Evolutionary conservation across 1,139 yeast species (phyloP).

Genomic region (Debaryomycetaceae sp.): DNA sequence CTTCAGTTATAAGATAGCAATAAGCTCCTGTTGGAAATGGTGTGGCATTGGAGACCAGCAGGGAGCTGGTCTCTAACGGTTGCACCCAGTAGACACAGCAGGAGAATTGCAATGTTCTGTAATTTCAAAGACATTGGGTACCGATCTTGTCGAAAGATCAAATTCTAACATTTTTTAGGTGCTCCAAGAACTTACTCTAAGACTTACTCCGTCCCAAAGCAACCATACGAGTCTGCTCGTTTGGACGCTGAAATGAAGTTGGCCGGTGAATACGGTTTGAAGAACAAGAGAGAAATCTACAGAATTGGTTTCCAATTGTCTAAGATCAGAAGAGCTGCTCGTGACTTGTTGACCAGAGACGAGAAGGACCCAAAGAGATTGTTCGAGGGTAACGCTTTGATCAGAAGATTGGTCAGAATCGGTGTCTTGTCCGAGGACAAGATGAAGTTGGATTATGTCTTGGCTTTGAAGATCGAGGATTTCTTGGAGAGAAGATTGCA

Average conservation of each 20-base stretch:
- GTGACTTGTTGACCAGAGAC: slow-evolving; percentile 99
- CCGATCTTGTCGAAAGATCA: neutral
- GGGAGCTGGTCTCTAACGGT: too few relatives aligned
- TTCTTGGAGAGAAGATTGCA: slow-evolving; percentile 99
- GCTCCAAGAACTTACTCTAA: slow-evolving; percentile 99
- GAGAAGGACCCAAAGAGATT: slow-evolving; percentile 99
- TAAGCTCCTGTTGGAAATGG: neutral
- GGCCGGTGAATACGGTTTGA: slow-evolving; percentile 99
- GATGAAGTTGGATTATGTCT: slow-evolving; percentile 99
- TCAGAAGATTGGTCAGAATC: slow-evolving; percentile 95
- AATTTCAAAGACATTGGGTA: neutral
- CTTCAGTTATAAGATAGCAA: slow-evolving; percentile 55
- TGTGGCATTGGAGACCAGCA: too few relatives aligned
- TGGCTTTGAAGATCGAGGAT: slow-evolving; percentile 97
- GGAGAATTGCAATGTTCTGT: neutral
- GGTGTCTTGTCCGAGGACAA: slow-evolving; percentile 99
- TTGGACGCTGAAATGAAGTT: slow-evolving; percentile 98
- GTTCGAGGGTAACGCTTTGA: slow-evolving; percentile 99
- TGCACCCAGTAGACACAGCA: neutral
- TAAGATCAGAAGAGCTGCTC: slow-evolving; percentile 99
- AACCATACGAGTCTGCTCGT: slow-evolving; percentile 99
- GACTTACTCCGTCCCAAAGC: slow-evolving; percentile 99
- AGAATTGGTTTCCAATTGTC: slow-evolving; percentile 98
- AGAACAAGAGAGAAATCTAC: slow-evolving; percentile 99
- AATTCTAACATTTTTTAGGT: slow-evolving; percentile 49